Evolutionary conservation across 2,329 filamentous ascomycete genomes (phyloP).

Genomic region (Colletotrichum coccodes): DNA sequence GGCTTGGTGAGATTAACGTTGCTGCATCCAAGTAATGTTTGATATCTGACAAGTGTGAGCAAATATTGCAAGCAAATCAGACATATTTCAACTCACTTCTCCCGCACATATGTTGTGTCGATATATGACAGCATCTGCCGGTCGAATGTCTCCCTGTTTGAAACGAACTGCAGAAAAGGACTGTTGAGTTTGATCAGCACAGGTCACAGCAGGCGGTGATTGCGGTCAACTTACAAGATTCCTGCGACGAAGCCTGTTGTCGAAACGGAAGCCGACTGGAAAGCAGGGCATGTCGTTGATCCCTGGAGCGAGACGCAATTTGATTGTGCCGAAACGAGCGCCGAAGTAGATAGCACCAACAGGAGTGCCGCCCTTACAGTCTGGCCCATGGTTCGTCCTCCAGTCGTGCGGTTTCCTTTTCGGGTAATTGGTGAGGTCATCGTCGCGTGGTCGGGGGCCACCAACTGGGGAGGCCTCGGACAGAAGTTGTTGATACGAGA

Average conservation of each 20-base stretch:
- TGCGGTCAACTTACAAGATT: slow-evolving; percentile 67
- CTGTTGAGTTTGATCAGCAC: slow-evolving; percentile 56
- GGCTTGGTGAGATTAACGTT: slow-evolving; percentile 82
- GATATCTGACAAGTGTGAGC: slow-evolving; percentile 70
- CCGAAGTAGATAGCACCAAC: slow-evolving; percentile 47
- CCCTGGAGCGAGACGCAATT: slow-evolving; percentile 70
- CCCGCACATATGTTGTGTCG: slow-evolving; percentile 76
- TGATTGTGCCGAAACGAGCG: slow-evolving; percentile 53
- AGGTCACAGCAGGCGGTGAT: background rate
- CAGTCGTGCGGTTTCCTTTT: background rate
- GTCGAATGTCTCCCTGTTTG: slow-evolving; percentile 82
- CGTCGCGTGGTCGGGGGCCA: background rate
- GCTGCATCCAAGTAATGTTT: slow-evolving; percentile 82
- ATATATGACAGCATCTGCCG: slow-evolving; percentile 78
- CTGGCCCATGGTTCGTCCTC: slow-evolving; percentile 10
- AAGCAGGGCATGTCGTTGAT: slow-evolving; percentile 78
- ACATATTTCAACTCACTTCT: slow-evolving; percentile 71
- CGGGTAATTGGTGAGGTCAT: background rate
- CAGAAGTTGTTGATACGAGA: slow-evolving; percentile 7
- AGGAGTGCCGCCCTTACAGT: slow-evolving; percentile 32
- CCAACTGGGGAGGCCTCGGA: background rate
- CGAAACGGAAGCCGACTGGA: slow-evolving; percentile 77
- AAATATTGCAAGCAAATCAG: background rate
- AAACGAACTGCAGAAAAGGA: slow-evolving; percentile 87
- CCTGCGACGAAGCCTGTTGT: slow-evolving; percentile 66